Evolutionary conservation across 805 yeast genomes (phyloP).

Genomic region (Monosporozyma unispora): DNA sequence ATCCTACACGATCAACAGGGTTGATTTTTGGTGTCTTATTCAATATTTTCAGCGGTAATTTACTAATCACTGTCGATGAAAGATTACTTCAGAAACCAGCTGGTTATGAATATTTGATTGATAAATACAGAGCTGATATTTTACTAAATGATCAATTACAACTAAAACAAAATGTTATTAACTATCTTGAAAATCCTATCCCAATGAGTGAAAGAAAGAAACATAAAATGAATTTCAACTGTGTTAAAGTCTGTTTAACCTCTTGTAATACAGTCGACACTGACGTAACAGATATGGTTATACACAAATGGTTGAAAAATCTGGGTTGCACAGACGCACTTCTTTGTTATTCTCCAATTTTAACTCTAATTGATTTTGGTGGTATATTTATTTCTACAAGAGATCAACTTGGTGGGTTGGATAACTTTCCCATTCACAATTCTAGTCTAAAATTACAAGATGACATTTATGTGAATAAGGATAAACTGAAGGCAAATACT

Average conservation of each 20-base stretch:
- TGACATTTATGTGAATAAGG: constrained; percentile 29
- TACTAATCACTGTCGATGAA: constrained; percentile 71
- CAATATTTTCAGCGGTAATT: constrained; percentile 77
- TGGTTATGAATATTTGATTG: constrained; percentile 70
- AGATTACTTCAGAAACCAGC: constrained; percentile 72
- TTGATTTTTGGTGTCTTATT: constrained; percentile 71
- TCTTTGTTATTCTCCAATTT: constrained; percentile 76
- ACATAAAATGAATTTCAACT: constrained; percentile 64
- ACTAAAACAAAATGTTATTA: constrained; percentile 81
- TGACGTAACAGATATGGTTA: constrained; percentile 80
- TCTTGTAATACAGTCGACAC: constrained; percentile 86
- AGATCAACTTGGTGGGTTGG: constrained; percentile 58
- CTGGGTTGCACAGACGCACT: constrained; percentile 73
- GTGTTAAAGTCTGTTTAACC: constrained; percentile 82
- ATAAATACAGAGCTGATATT: constrained; percentile 61
- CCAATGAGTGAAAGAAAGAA: constrained; percentile 73
- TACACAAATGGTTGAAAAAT: constrained; percentile 86
- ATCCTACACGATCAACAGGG: constrained; percentile 76
- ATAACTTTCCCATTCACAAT: constrained; percentile 27
- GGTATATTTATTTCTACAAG: constrained; percentile 89
- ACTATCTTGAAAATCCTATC: constrained; percentile 84
- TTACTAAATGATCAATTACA: constrained; percentile 81
- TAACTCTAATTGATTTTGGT: constrained; percentile 87
- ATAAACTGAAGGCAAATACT: constrained; percentile 28
- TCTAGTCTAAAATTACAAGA: constrained; percentile 25